phyloP scores from a whole-genome alignment of 257 asterid species.

The Solanum corneliomulleri region DNA sequence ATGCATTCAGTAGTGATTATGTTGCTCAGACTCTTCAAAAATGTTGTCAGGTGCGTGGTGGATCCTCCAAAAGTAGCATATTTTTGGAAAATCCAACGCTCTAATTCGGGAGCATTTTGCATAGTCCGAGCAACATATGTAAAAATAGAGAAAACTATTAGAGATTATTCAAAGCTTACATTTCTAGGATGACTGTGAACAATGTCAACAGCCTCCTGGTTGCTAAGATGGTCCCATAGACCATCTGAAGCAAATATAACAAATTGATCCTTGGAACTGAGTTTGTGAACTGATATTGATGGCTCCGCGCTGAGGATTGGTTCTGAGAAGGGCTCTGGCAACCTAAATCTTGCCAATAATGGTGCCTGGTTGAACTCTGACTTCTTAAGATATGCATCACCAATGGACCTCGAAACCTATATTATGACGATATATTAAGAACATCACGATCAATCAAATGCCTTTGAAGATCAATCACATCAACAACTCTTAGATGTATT shows the following conservation, averaged over 20 bases:
- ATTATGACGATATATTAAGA: not conserved
- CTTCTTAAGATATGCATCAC: slow-evolving; percentile 84
- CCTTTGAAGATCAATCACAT: not conserved
- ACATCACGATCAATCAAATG: not conserved
- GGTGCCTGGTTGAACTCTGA: slow-evolving; percentile 85
- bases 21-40: not conserved
- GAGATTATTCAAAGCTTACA: slow-evolving; percentile 22
- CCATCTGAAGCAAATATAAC: slow-evolving; percentile 92
- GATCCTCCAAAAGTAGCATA: not conserved
- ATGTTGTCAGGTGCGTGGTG: not conserved
- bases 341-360: slow-evolving; percentile 57
- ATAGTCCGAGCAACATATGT: not conserved
- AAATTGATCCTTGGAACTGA: slow-evolving; percentile 53
- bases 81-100: not conserved
- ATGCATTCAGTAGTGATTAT: not conserved
- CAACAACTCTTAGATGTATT: not conserved
- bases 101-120: not conserved
- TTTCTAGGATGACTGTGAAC: slow-evolving; percentile 49
- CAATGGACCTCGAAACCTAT: slow-evolving; percentile 87
- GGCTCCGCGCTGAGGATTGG: slow-evolving; percentile 87
- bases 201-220: slow-evolving; percentile 85
- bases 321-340: slow-evolving; percentile 42
- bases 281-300: slow-evolving; percentile 49
- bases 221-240: slow-evolving; percentile 93
- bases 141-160: not conserved